These are phyloP conservation scores for Salvia sclarea DNA, from an alignment of 305 asterid genomes.

Conservation along the genomic window DNA sequence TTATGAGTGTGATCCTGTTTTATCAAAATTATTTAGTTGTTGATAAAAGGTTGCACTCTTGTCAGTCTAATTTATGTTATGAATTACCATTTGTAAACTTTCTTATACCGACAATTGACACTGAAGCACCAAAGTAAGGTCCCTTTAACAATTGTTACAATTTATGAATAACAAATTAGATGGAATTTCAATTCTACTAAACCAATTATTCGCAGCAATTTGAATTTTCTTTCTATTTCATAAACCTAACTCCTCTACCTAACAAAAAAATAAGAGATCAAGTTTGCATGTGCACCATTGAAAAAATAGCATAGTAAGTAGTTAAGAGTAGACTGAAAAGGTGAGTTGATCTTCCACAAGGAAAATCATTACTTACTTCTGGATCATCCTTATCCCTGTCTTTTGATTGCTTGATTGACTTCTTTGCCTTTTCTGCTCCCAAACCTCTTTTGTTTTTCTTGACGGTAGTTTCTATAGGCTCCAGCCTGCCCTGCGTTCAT, in stretches of 20 bases:
- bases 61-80: not conserved
- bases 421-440: slow-evolving; percentile 73
- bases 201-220: not conserved
- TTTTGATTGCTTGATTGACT: slow-evolving; percentile 33
- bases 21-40: not conserved
- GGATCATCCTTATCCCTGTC: slow-evolving; percentile 30
- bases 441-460: slow-evolving; percentile 84
- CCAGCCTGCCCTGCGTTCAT: slow-evolving; percentile 79
- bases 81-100: no score
- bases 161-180: not conserved
- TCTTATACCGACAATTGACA: not conserved
- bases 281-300: not conserved
- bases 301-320: not conserved
- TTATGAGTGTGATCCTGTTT: not conserved
- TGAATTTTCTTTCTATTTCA: not conserved
- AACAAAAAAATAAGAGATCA: not conserved
- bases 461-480: slow-evolving; percentile 64
- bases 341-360: not conserved
- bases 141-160: not conserved
- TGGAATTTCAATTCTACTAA: not conserved
- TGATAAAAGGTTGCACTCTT: not conserved
- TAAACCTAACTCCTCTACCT: not conserved
- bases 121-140: not conserved
- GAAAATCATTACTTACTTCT: slow-evolving; percentile 41
- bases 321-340: not conserved